Evolutionary conservation across 257 asterid species (phyloP).

Genomic region (Haberlea rhodopensis): DNA sequence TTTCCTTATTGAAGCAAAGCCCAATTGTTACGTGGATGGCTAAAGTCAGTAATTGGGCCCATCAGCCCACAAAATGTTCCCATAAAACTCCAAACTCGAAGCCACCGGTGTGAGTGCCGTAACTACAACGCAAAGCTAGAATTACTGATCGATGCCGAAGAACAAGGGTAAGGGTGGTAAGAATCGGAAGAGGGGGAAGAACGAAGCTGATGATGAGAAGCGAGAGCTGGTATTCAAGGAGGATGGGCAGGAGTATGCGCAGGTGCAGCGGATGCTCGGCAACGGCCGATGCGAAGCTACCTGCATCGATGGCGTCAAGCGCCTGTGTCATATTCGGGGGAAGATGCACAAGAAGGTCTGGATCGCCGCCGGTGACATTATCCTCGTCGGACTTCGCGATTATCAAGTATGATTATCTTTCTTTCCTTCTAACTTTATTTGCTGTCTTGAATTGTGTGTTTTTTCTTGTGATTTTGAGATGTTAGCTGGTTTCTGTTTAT

Average conservation of each 20-base stretch:
- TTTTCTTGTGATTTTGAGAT: neutral
- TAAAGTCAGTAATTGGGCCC: too few relatives aligned
- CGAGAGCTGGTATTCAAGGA: too few relatives aligned
- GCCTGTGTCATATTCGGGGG: conserved; percentile 91
- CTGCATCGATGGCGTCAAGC: conserved; percentile 80
- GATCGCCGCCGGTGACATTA: too few relatives aligned
- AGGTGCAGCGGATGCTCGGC: conserved; percentile 84
- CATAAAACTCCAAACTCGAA: neutral
- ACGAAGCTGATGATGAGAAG: too few relatives aligned
- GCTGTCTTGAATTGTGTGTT: neutral
- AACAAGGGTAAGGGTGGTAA: conserved; percentile 97
- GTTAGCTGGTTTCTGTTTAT: neutral
- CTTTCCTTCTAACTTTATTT: neutral
- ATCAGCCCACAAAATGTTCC: neutral
- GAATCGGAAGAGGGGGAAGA: conserved; percentile 93
- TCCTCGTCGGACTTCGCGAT: conserved; percentile 93
- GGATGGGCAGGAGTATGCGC: conserved; percentile 91
- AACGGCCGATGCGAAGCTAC: conserved; percentile 84
- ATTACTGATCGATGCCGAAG: conserved; percentile 61
- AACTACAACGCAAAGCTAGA: conserved; percentile 14
- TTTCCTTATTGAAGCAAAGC: too few relatives aligned
- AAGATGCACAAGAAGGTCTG: too few relatives aligned
- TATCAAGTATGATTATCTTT: conserved; percentile 47
- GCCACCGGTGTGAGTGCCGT: neutral
- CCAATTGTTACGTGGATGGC: too few relatives aligned